phyloP scores from a whole-genome alignment of 805 yeast genomes.

The Myxozyma melibiosi region DNA sequence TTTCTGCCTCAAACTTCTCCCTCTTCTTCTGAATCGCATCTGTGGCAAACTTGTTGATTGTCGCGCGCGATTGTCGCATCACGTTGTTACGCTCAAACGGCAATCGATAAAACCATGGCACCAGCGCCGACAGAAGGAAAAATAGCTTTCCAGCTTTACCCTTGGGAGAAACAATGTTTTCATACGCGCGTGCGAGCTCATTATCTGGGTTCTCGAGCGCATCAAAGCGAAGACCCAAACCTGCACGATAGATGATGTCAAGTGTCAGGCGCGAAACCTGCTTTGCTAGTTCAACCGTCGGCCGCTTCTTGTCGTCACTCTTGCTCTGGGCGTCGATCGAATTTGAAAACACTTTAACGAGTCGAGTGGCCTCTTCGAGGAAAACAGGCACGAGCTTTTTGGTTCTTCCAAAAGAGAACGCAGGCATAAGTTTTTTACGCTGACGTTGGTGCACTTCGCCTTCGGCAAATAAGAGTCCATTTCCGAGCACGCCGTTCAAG shows the following conservation, averaged over 20 bases:
- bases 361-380: conserved; percentile 13
- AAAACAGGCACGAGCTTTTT: conserved; percentile 25
- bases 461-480: conserved; percentile 27
- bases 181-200: conserved; percentile 22
- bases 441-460: conserved; percentile 30
- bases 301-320: neutral
- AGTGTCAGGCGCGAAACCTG: conserved; percentile 18
- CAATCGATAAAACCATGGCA: conserved; percentile 16
- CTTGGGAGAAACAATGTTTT: conserved; percentile 3
- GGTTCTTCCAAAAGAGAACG: conserved; percentile 16
- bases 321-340: neutral
- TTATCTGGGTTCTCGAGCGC: conserved; percentile 28
- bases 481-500: conserved; percentile 22
- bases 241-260: conserved; percentile 27
- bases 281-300: conserved; percentile 9
- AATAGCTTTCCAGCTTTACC: neutral
- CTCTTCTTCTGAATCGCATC: conserved; percentile 23
- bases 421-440: conserved; percentile 28
- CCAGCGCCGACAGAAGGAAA: conserved; percentile 10
- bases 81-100: conserved; percentile 15
- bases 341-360: neutral
- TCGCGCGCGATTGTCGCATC: conserved; percentile 7
- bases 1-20: neutral
- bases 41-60: conserved; percentile 16
- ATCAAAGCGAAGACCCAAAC: conserved; percentile 20